phyloP scores from a whole-genome alignment of 306 rosid genomes.

The Morella rubra region DNA sequence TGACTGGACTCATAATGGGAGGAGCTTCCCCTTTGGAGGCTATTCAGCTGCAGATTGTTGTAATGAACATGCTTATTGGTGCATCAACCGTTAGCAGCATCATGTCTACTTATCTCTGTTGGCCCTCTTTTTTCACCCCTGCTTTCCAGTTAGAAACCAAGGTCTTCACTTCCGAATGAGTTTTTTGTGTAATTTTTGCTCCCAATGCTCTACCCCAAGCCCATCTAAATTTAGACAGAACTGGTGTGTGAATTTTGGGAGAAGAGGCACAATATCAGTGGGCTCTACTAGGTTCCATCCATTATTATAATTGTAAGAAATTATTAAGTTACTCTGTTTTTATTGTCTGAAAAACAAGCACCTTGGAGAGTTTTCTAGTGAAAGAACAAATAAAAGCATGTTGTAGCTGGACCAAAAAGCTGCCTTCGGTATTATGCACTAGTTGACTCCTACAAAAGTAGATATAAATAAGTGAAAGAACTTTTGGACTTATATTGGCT shows the following conservation, averaged over 20 bases:
- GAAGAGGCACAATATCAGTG: neutral
- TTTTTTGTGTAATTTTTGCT: neutral
- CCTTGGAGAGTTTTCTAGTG: too few relatives aligned
- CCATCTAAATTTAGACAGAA: neutral
- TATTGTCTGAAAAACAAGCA: too few relatives aligned
- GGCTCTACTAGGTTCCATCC: neutral
- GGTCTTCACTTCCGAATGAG: slow-evolving; percentile 51
- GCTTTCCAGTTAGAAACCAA: slow-evolving; percentile 74
- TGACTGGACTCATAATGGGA: slow-evolving; percentile 98
- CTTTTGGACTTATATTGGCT: neutral
- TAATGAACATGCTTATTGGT: slow-evolving; percentile 94
- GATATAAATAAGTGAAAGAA: neutral
- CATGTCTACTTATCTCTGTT: slow-evolving; percentile 77
- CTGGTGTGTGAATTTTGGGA: neutral
- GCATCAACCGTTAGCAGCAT: slow-evolving; percentile 90
- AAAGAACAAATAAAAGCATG: too few relatives aligned
- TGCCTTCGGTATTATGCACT: neutral
- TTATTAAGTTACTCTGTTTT: neutral
- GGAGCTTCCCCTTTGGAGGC: slow-evolving; percentile 98
- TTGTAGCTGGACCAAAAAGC: too few relatives aligned
- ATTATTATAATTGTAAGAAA: neutral
- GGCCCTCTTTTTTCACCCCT: slow-evolving; percentile 93
- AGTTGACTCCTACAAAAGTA: neutral
- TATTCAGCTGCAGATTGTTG: slow-evolving; percentile 88
- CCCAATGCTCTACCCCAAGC: neutral